These are phyloP conservation scores for Leishmania major DNA, from an alignment of 208 protist genomes.

Conservation along the genomic window DNA sequence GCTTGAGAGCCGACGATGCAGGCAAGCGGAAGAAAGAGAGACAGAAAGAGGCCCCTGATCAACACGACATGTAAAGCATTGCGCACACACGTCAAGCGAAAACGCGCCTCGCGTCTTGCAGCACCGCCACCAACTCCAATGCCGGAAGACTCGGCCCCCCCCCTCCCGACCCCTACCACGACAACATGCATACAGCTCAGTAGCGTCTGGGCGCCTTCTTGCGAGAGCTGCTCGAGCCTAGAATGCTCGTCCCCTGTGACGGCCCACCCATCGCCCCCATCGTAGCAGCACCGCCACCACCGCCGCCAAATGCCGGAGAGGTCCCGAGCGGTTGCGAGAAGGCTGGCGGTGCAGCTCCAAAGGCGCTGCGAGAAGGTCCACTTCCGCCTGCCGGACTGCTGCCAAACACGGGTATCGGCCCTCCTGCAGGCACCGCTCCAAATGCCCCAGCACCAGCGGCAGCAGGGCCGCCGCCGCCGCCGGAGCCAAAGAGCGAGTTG, in stretches of 20 bases:
- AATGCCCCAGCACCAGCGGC: not conserved
- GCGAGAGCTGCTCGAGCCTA: slow-evolving; percentile 3
- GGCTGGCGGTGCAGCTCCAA: slow-evolving; percentile 16
- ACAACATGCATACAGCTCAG: not conserved
- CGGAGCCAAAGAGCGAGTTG: not conserved
- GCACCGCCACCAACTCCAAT: not conserved
- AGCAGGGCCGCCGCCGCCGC: not conserved
- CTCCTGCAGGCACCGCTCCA: slow-evolving; percentile 7
- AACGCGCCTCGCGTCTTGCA: not conserved
- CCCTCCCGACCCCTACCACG: too few relatives aligned
- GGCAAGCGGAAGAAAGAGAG: not conserved
- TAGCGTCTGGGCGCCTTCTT: slow-evolving; percentile 4
- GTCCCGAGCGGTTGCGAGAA: not conserved
- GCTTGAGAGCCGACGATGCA: not conserved
- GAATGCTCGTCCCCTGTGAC: slow-evolving; percentile 3
- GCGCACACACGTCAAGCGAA: not conserved
- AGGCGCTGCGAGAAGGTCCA: not conserved
- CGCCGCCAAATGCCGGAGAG: slow-evolving; percentile 6
- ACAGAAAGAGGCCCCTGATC: not conserved
- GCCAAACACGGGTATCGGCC: slow-evolving; percentile 7
- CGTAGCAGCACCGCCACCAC: not conserved
- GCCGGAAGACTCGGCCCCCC: not conserved
- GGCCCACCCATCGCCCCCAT: not conserved
- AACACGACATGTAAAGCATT: not conserved
- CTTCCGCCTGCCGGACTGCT: not conserved